phyloP scores from a whole-genome alignment of 768 basidiomycete species.

The Leccinum aurantiacum region DNA sequence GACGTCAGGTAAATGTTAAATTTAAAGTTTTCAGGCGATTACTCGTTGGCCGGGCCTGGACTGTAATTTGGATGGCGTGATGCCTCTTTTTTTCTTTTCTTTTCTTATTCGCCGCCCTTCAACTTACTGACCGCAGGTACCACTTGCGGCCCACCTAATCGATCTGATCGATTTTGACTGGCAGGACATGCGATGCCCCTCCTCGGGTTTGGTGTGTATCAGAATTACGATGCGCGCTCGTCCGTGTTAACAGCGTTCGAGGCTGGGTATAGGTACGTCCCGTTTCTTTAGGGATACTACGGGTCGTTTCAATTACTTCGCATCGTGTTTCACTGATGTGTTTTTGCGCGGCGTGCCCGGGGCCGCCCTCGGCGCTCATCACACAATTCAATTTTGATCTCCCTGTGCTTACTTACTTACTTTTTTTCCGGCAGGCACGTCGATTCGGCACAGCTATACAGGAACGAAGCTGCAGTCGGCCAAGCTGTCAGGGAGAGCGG shows the following conservation, averaged over 20 bases:
- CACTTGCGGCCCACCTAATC: neutral
- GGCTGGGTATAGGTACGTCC: constrained; percentile 59
- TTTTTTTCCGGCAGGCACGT: constrained; percentile 49
- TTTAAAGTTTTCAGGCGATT: constrained; percentile 32
- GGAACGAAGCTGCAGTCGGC: constrained; percentile 63
- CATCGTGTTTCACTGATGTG: neutral
- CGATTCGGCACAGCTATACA: constrained; percentile 71
- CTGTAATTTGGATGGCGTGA: neutral
- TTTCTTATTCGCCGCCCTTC: neutral
- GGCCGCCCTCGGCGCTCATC: neutral
- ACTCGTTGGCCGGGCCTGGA: neutral
- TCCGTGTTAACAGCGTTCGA: constrained; percentile 63
- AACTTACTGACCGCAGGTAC: neutral
- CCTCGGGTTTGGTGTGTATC: constrained; percentile 71
- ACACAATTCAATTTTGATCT: constrained; percentile 1
- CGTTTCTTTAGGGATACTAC: neutral
- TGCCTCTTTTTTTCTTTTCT: neutral
- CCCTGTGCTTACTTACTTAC: neutral
- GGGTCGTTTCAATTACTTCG: neutral
- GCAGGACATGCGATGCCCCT: constrained; percentile 59
- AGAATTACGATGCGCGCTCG: constrained; percentile 55
- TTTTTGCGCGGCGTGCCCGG: neutral
- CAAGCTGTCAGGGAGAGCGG: constrained; percentile 57
- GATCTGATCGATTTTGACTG: constrained; percentile 6
- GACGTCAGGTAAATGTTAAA: constrained; percentile 33